Evolutionary conservation across 2,329 filamentous ascomycete genomes (phyloP).

Genomic region (Amylocarpus encephaloides): DNA sequence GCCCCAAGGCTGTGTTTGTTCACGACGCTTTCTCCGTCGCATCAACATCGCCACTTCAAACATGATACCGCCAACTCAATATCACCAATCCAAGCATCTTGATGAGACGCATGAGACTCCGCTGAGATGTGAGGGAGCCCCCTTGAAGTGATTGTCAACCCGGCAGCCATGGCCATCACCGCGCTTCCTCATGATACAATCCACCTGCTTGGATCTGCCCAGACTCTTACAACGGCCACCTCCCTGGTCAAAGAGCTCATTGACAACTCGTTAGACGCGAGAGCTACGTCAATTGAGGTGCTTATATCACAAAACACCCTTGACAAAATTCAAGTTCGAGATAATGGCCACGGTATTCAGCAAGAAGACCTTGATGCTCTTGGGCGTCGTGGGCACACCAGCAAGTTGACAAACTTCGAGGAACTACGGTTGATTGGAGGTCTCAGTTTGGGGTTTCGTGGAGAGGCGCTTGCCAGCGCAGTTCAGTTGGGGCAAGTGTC

Average conservation of each 20-base stretch:
- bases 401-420: slow-evolving; percentile 60
- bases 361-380: slow-evolving; percentile 54
- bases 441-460: slow-evolving; percentile 66
- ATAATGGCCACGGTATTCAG: slow-evolving; percentile 68
- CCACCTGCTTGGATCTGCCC: slow-evolving; percentile 53
- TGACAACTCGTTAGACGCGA: slow-evolving; percentile 70
- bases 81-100: too few species aligned
- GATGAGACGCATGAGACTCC: too few species aligned
- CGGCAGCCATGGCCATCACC: slow-evolving; percentile 34
- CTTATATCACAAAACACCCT: slow-evolving; percentile 59
- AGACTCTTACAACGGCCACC: slow-evolving; percentile 52
- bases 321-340: slow-evolving; percentile 62
- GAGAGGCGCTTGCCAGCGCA: slow-evolving; percentile 63
- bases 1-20: not conserved
- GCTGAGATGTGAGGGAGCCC: not conserved
- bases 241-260: slow-evolving; percentile 69
- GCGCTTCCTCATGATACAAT: slow-evolving; percentile 43
- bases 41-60: not conserved
- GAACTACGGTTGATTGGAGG: slow-evolving; percentile 53
- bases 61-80: too few species aligned
- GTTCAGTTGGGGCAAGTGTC: slow-evolving; percentile 53
- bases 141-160: not conserved
- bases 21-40: not conserved
- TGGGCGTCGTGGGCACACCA: slow-evolving; percentile 64
- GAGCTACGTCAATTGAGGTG: slow-evolving; percentile 59